phyloP scores from a whole-genome alignment of 345 rosid genomes.

The Streptanthus diversifolius region DNA sequence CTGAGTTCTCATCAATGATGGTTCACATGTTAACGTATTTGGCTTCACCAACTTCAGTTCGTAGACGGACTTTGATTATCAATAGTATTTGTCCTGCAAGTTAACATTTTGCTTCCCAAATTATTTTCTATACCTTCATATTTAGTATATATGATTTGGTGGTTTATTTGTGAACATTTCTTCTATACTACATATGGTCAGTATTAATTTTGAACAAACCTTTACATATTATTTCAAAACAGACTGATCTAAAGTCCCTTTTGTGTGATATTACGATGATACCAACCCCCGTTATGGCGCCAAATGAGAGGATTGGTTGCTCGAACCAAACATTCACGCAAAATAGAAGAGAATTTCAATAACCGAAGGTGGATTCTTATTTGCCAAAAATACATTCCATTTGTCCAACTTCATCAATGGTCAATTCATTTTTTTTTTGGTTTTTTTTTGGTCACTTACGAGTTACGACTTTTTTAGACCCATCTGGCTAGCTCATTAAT shows the following conservation, averaged over 20 bases:
- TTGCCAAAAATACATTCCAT: background rate
- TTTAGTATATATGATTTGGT: background rate
- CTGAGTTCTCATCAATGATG: constrained; percentile 6
- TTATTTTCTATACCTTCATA: background rate
- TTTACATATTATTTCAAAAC: background rate
- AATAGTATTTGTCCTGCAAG: background rate
- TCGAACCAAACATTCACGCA: background rate
- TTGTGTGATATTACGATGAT: background rate
- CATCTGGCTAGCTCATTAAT: background rate
- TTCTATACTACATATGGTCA: background rate
- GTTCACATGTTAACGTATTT: background rate
- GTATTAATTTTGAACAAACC: background rate
- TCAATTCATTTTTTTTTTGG: background rate
- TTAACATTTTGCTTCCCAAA: background rate
- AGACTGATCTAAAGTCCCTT: background rate
- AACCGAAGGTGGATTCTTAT: background rate
- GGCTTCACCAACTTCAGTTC: background rate
- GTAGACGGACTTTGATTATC: background rate
- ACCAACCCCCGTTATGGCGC: background rate
- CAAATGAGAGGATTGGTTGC: background rate
- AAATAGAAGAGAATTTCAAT: background rate
- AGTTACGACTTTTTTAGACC: background rate
- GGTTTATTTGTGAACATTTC: background rate
- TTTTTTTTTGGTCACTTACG: background rate
- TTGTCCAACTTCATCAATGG: background rate